Base-by-base conservation (phyloP, 1,139 yeast genomes). In the Nadsonia starkeyi-henricii region DNA sequence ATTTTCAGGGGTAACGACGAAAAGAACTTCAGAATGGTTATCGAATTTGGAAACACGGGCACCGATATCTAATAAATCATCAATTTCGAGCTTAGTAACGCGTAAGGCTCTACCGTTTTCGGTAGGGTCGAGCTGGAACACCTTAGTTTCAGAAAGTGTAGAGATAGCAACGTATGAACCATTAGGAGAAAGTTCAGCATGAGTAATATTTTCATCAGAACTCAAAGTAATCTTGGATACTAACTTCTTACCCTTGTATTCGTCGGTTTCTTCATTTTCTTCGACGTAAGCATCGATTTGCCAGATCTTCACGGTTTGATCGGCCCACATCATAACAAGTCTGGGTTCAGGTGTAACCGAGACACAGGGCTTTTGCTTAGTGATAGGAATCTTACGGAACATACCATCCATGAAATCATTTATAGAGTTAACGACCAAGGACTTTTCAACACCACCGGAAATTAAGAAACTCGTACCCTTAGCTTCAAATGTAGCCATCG, bases 381-480 rank as follows among this genome's bases (percentile, higher is more conserved):
- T 74, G 28, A 80, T 70, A 36, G 88, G 77, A 44, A 91, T 64
- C 65, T 84, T 88, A 54, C 80, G 72, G 58, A 82, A 81, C 53
- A 77, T 77, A 18, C 93, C 89, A 58, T 79, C 84, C 52, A 80
- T 79, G 62, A 91, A 89, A 53, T 77, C 72, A 18, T 67, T 60
- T 41, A 81, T 68, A 1, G 93, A 77, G 60, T 78, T 84, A 39
- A 91, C 72, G 2, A 85, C 89, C 50, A 91, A 68, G 18, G 81
- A 74, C 58, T 85, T 75, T 63, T 91, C 97, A 19, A 85, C 93
- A 54, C 97, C 97, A 48, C 95, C 96, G 58, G 93, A 82, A 1
- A 85, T 77, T 51, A 89, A 69, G 53, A 82, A 73, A 57, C 81
- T 82, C 47, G 80, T 73, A 37, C 79, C 79, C 55, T 78, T 80